phyloP scores from a whole-genome alignment of 176 grass and related monocot species.

The Cenchrus purpureus region DNA sequence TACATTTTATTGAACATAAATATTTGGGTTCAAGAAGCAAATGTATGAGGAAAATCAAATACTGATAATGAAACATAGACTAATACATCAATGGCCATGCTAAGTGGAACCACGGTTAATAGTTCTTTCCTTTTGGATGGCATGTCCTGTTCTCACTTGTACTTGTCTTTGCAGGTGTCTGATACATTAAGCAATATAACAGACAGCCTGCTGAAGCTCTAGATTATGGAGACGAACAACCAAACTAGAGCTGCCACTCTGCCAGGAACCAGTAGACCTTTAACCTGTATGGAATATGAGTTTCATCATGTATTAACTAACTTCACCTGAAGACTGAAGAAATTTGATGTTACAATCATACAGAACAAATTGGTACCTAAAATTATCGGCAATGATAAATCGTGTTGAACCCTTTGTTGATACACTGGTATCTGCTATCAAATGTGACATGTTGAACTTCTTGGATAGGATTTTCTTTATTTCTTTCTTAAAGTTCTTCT shows the following conservation, averaged over 20 bases:
- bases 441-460: not conserved
- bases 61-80: not conserved
- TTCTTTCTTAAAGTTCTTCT: too few relatives aligned
- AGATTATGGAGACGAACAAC: constrained; percentile 14
- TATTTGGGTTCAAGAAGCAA: not conserved
- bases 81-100: not conserved
- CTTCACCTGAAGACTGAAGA: not conserved
- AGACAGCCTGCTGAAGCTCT: constrained; percentile 27
- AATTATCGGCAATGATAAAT: not conserved
- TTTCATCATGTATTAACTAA: constrained; percentile 4
- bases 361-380: not conserved
- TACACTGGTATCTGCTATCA: not conserved
- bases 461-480: not conserved
- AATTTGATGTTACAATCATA: not conserved
- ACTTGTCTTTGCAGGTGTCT: constrained; percentile 26
- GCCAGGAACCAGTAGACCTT: not conserved
- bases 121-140: not conserved
- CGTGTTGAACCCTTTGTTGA: not conserved
- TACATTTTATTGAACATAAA: not conserved
- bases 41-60: not conserved
- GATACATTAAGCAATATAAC: constrained; percentile 26
- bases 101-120: not conserved
- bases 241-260: not conserved
- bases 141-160: not conserved
- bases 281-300: not conserved